Conservation (phyloP, 2,329 filamentous ascomycete species). For the Aureobasidium leucospermi region DNA sequence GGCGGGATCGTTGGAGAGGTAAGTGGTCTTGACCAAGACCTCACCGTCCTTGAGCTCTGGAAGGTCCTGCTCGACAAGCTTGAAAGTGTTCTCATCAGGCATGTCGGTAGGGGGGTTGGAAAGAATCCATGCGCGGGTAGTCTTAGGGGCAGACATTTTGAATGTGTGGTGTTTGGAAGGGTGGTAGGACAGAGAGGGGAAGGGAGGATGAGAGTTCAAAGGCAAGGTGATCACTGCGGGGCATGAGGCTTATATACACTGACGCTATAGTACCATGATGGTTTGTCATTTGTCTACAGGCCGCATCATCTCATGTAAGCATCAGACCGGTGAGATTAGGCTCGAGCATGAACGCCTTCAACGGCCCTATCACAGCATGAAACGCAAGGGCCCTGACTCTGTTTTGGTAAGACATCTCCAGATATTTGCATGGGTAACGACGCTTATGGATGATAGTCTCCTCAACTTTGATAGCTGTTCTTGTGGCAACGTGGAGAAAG, state of each 20-base stretch:
- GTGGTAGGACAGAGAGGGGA: too few species aligned
- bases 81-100: constrained; percentile 25
- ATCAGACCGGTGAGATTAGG: background rate
- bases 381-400: background rate
- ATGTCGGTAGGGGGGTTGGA: constrained; percentile 10
- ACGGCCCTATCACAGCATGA: background rate
- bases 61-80: constrained; percentile 29
- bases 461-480: background rate
- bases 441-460: background rate
- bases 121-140: constrained; percentile 5
- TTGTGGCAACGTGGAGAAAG: background rate
- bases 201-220: background rate
- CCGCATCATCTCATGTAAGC: background rate
- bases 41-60: constrained; percentile 33
- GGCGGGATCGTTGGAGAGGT: constrained; percentile 47
- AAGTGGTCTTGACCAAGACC: constrained; percentile 40
- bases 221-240: background rate
- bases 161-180: background rate
- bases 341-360: background rate
- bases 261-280: background rate
- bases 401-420: constrained; percentile 6
- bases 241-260: background rate
- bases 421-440: constrained; percentile 5
- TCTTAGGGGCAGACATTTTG: constrained; percentile 7
- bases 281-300: background rate